phyloP scores from a whole-genome alignment of 1,284 basidiomycete genomes.

The Afroboletus lepidellus region DNA sequence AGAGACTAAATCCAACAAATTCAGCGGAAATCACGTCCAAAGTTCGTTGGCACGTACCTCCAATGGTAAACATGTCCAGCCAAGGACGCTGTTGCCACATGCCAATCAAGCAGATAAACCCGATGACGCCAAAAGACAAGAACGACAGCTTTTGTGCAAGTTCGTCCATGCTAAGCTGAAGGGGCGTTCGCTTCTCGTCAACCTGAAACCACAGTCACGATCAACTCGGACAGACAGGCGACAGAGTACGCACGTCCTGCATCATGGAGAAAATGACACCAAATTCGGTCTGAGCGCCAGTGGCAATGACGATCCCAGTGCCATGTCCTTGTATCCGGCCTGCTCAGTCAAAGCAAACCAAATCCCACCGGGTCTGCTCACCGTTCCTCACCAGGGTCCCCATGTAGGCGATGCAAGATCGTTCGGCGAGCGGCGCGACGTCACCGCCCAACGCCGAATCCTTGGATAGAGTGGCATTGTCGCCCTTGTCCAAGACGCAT shows the following conservation, averaged over 20 bases:
- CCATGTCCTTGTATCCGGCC: slow-evolving; percentile 61
- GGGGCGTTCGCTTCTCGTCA: slow-evolving; percentile 89
- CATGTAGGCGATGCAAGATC: slow-evolving; percentile 93
- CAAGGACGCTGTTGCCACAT: slow-evolving; percentile 85
- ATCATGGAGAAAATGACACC: slow-evolving; percentile 98
- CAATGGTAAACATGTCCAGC: slow-evolving; percentile 99
- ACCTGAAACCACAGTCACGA: slow-evolving; percentile 48
- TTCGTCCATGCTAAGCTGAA: slow-evolving; percentile 96
- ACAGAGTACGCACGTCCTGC: slow-evolving; percentile 72
- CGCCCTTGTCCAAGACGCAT: slow-evolving; percentile 37
- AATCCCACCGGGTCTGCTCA: slow-evolving; percentile 33
- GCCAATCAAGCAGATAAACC: slow-evolving; percentile 90
- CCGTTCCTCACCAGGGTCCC: slow-evolving; percentile 94
- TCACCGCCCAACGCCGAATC: slow-evolving; percentile 37
- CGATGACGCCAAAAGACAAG: slow-evolving; percentile 90
- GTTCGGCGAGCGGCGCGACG: slow-evolving; percentile 77
- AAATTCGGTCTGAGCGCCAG: slow-evolving; percentile 89
- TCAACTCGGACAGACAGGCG: neutral
- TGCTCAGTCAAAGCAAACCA: slow-evolving; percentile 6
- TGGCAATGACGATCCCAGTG: slow-evolving; percentile 87
- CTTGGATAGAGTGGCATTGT: slow-evolving; percentile 8
- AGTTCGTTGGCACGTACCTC: slow-evolving; percentile 56
- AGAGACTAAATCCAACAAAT: slow-evolving; percentile 60
- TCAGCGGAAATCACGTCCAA: neutral
- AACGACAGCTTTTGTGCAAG: slow-evolving; percentile 90